Evolutionary conservation across 257 asterid species (phyloP).

Genomic region (Nicotiana sylvestris): DNA sequence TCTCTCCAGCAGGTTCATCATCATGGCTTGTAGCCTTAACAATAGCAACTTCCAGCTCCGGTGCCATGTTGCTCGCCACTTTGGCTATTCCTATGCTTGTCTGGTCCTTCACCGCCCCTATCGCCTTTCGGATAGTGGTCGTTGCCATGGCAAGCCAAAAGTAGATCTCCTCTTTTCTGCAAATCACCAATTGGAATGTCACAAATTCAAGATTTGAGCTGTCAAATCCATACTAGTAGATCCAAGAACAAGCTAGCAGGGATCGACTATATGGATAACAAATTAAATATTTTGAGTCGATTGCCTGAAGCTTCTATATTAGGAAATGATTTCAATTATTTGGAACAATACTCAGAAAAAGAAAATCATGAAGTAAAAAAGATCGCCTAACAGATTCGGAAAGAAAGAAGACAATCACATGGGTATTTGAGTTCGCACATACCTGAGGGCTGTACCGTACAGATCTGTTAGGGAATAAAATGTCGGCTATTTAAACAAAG

Average conservation of each 20-base stretch:
- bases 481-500: neutral
- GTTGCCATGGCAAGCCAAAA: slow-evolving; percentile 39
- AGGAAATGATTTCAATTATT: neutral
- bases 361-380: neutral
- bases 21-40: slow-evolving; percentile 70
- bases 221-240: neutral
- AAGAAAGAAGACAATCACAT: neutral
- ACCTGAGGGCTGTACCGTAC: neutral
- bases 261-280: neutral
- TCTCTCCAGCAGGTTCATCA: slow-evolving; percentile 62
- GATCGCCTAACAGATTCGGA: neutral
- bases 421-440: neutral
- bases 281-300: neutral
- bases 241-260: neutral
- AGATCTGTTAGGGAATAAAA: neutral
- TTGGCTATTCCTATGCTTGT: slow-evolving; percentile 62
- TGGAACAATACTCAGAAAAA: neutral
- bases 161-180: neutral
- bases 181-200: neutral
- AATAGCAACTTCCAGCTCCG: slow-evolving; percentile 55
- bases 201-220: neutral
- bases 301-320: neutral
- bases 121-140: slow-evolving; percentile 54
- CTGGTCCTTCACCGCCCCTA: slow-evolving; percentile 70
- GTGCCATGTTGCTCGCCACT: slow-evolving; percentile 61